Base-by-base conservation (phyloP, 192 early-diverging fungal species). In the Backusella tarrabulga region DNA sequence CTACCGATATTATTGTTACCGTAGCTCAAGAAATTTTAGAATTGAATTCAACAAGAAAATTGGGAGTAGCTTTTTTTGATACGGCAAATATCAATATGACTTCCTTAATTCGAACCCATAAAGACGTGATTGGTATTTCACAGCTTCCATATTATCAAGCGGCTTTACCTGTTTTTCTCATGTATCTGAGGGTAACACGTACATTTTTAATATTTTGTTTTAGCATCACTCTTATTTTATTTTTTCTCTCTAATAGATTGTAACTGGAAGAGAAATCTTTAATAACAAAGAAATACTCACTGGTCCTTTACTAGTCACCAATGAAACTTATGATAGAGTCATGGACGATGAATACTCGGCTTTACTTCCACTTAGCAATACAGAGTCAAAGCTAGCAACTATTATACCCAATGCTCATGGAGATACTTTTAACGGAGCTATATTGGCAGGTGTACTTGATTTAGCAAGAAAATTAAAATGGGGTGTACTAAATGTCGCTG, bases 81-180 rank as follows among this genome's bases (percentile, higher is more conserved):
- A 29, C 56, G 3, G 77, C 35, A 23, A 67, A 46, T 26, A 68
- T 40, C 11, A 72, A 74, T 54, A 46, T 74, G 63, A 54, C 50
- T 6, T 21, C 60, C 8, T 19, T 79, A n/a, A 50, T 79, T 67
- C n/a, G 68, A 34, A 35, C 17, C 6, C 29, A 68, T 12, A 40
- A 44, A 21, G 26, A 74, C 29, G 50, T 50, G 21, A 35, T 68
- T 36, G 72, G 38, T 11, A 67, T 79, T 9, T 54, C 41, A 29
- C 77, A 79, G 36, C 29, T 79, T n/a, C 77, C 77, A 40, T 79
- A 79, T 41, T 74, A 74, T 26, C 77, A 79, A 40, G 50, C 72
- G 8, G 71, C 72, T n/a, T 54, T 79, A 23, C 72, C 77, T 1
- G 72, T 79, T 9, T 73, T 79, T 34, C 67, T 67, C 46, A 52